Conservation (phyloP, 2,329 filamentous ascomycete genomes). For the Alternaria longipes region DNA sequence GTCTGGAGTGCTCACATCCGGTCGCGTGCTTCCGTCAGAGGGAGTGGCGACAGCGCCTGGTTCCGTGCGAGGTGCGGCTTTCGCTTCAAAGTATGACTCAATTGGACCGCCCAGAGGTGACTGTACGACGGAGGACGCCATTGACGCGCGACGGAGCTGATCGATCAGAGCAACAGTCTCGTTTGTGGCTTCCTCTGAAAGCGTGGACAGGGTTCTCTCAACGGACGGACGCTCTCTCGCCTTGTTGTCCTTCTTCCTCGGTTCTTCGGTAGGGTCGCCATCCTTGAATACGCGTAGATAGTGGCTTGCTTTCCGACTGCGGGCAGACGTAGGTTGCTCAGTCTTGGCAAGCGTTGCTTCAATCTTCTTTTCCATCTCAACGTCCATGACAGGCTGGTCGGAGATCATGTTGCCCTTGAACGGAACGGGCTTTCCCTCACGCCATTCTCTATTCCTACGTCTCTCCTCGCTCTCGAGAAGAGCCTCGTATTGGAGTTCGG, state of each 20-base stretch:
- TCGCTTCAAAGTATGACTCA: conserved; percentile 42
- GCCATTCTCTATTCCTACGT: conserved; percentile 59
- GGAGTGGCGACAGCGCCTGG: conserved; percentile 9
- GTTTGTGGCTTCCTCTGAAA: conserved; percentile 37
- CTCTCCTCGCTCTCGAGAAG: conserved; percentile 52
- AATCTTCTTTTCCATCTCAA: conserved; percentile 68
- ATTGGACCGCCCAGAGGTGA: conserved; percentile 32
- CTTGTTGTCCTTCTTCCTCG: conserved; percentile 60
- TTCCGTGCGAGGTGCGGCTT: conserved; percentile 23
- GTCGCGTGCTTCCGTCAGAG: conserved; percentile 1
- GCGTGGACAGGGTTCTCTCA: conserved; percentile 38
- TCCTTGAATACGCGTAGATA: conserved; percentile 72
- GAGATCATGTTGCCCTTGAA: conserved; percentile 48
- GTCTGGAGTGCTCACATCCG: conserved; percentile 8
- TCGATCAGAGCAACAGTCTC: conserved; percentile 26
- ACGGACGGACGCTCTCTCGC: conserved; percentile 47
- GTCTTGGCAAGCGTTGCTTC: conserved; percentile 69
- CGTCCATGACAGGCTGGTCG: conserved; percentile 55
- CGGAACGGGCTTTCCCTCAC: conserved; percentile 58
- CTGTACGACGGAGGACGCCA: conserved; percentile 37
- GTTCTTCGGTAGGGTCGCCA: conserved; percentile 64
- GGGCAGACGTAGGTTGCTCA: conserved; percentile 63
- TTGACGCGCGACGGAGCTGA: conserved; percentile 34
- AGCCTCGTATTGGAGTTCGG: conserved; percentile 36
- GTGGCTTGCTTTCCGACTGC: conserved; percentile 72